Evolutionary conservation across 441 rosid species (phyloP).

Genomic region (Hypseocharis bilobata): DNA sequence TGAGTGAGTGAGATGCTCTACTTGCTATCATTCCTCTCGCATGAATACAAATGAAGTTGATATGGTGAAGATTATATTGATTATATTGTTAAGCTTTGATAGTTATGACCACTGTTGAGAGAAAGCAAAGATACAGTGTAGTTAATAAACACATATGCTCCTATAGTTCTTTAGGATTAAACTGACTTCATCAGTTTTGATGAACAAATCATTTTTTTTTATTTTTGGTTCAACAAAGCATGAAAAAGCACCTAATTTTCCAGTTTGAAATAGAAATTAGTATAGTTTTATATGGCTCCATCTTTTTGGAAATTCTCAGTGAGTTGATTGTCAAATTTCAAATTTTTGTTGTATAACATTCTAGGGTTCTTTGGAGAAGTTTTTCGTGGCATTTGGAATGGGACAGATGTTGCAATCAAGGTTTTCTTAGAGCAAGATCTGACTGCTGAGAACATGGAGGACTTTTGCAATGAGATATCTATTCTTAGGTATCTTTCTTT

Average conservation of each 20-base stretch:
- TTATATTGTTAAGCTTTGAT: too few species aligned
- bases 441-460: conserved; percentile 95
- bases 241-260: neutral
- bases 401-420: conserved; percentile 96
- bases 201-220: too few species aligned
- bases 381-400: conserved; percentile 92
- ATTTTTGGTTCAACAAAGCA: neutral
- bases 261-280: neutral
- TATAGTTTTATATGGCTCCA: neutral
- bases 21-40: too few species aligned
- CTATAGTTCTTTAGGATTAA: too few species aligned
- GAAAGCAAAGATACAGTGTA: too few species aligned
- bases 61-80: too few species aligned
- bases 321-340: neutral
- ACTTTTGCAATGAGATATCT: conserved; percentile 94
- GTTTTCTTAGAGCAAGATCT: conserved; percentile 96
- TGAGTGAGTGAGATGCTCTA: too few species aligned
- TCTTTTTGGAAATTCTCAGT: neutral
- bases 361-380: conserved; percentile 96
- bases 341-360: conserved; percentile 6
- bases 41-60: too few species aligned
- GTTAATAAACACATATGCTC: too few species aligned
- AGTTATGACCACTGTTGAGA: too few species aligned
- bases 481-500: conserved; percentile 66
- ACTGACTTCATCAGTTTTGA: too few species aligned